These are phyloP conservation scores for Myochromella boudieri DNA, from an alignment of 768 basidiomycete genomes.

Conservation along the genomic window DNA sequence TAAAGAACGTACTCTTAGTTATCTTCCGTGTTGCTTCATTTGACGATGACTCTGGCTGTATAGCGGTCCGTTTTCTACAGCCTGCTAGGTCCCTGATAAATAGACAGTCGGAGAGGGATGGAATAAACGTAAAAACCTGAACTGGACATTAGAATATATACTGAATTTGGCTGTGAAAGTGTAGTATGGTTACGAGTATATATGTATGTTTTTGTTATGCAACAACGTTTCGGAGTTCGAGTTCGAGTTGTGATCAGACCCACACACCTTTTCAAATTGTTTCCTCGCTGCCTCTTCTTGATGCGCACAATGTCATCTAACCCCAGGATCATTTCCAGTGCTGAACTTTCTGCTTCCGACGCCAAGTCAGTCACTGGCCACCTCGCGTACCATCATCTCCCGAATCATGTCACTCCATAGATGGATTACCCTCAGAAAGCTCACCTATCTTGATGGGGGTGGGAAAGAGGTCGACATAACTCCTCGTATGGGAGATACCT, in stretches of 20 bases:
- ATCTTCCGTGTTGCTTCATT: constrained; percentile 9
- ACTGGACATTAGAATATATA: background rate
- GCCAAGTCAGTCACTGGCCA: constrained; percentile 53
- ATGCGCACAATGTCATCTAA: too few relatives aligned
- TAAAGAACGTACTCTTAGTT: constrained; percentile 9
- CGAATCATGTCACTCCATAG: constrained; percentile 36
- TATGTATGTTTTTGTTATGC: too few relatives aligned
- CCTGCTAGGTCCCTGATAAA: constrained; percentile 1
- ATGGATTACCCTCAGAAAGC: constrained; percentile 84
- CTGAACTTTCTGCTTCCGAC: constrained; percentile 51
- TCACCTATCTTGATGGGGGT: constrained; percentile 76
- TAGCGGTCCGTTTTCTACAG: constrained; percentile 13
- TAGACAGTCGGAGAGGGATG: background rate
- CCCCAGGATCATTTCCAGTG: constrained; percentile 52
- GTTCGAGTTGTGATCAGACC: background rate
- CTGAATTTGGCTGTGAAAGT: background rate
- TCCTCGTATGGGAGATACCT: constrained; percentile 1
- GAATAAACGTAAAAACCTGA: background rate
- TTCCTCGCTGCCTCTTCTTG: too few relatives aligned
- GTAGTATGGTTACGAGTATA: background rate
- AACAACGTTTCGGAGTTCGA: too few relatives aligned
- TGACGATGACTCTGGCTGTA: constrained; percentile 8
- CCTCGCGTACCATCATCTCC: background rate
- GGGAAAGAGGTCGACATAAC: constrained; percentile 61
- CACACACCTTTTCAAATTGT: too few relatives aligned